Percentiles rank a stretch among this genome's conserved stretches.
Evolutionary conservation across 164 flowering plant genomes (phyloP).

Genomic region (Vitis labrusca): DNA sequence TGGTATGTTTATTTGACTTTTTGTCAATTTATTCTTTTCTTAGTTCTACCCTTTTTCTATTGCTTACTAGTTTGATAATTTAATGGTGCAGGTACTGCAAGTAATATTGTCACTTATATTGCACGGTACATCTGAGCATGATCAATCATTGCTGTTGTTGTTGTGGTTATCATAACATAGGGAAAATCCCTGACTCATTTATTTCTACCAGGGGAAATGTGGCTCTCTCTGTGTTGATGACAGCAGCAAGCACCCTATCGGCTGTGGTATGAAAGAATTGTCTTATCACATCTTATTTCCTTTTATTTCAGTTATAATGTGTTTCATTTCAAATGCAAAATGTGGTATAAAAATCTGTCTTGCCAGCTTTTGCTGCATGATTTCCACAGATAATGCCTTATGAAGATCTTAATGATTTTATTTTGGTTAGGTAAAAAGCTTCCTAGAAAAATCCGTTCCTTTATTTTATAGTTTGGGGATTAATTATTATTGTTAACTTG

Average conservation of each 20-base stretch:
- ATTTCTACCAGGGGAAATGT: conserved; percentile 78
- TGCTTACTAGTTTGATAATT: conserved; percentile 6
- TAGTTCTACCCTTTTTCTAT: not conserved
- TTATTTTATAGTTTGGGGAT: no score
- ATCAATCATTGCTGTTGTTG: no score
- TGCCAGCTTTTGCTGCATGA: no score
- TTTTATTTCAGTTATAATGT: no score
- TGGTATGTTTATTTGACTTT: conserved; percentile 33
- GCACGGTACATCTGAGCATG: conserved; percentile 51
- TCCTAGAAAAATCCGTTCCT: no score
- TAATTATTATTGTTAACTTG: no score
- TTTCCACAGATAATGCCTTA: no score
- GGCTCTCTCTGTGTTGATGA: conserved; percentile 94
- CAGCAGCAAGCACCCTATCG: conserved; percentile 85
- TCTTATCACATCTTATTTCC: not conserved
- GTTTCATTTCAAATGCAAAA: no score
- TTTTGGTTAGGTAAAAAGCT: no score
- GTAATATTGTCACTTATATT: conserved; percentile 88
- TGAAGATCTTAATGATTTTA: no score
- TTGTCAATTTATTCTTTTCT: not conserved
- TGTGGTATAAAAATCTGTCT: no score
- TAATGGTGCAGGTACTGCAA: conserved; percentile 75
- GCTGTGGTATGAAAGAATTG: conserved; percentile 55
- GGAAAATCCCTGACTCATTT: not conserved
- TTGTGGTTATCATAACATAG: no score